Conservation (phyloP, 2,329 filamentous ascomycete species). For the Pseudocercospora fijiensis region DNA sequence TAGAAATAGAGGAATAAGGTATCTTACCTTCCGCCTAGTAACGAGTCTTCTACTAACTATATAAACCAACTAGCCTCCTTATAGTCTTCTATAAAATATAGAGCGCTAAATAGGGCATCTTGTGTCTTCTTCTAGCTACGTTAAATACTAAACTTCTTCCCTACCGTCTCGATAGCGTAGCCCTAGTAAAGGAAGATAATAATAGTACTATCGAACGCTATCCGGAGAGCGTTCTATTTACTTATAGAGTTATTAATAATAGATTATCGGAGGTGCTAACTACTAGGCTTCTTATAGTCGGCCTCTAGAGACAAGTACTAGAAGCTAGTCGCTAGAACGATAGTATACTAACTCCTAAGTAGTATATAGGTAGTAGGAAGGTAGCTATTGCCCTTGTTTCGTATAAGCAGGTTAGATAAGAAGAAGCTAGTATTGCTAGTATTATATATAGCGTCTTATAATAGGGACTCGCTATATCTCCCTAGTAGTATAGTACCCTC, state of each 20-base stretch:
- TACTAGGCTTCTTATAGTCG: neutral
- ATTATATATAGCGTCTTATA: neutral
- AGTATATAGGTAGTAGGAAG: neutral
- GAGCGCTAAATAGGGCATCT: neutral
- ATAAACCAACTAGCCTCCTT: neutral
- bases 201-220: neutral
- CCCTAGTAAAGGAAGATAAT: neutral
- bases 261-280: neutral
- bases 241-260: neutral
- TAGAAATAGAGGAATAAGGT: neutral
- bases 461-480: neutral
- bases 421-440: neutral
- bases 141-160: neutral
- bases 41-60: neutral
- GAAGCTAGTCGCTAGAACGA: neutral
- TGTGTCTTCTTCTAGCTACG: neutral
- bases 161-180: neutral
- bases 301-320: neutral
- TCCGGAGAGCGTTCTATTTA: neutral
- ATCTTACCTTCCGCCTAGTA: neutral
- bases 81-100: neutral
- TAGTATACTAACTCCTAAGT: neutral
- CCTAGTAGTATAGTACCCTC: neutral
- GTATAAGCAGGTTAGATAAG: neutral
- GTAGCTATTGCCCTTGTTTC: neutral